Percentiles rank a stretch among this genome's conserved stretches.
Conservation (phyloP, 1,139 yeast genomes). For the Geotrichum restrictum region DNA sequence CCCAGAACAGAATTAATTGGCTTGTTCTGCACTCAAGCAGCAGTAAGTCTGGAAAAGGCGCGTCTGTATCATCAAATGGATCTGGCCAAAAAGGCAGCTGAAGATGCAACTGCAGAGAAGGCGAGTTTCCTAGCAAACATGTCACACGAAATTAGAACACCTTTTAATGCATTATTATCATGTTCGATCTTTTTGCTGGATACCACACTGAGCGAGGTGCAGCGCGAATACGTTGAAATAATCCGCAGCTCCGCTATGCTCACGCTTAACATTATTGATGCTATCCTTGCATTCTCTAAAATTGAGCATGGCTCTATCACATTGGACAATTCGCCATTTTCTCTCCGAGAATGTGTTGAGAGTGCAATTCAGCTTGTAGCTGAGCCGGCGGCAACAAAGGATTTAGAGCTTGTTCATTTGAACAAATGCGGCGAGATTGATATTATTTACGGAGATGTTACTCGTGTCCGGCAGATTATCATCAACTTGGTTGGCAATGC, state of each 20-base stretch:
- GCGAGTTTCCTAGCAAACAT: constrained; percentile 56
- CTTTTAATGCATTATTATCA: constrained; percentile 53
- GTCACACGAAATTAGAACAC: constrained; percentile 57
- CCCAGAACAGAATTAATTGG: constrained; percentile 45
- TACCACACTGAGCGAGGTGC: constrained; percentile 47
- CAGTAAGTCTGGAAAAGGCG: constrained; percentile 52
- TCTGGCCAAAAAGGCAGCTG: constrained; percentile 53
- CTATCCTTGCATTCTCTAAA: constrained; percentile 54
- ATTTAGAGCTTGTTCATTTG: constrained; percentile 48
- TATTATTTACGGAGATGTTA: constrained; percentile 49
- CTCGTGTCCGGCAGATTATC: constrained; percentile 52
- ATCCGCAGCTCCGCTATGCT: constrained; percentile 52
- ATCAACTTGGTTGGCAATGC: constrained; percentile 58
- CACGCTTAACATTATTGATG: constrained; percentile 54
- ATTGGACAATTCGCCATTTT: constrained; percentile 49
- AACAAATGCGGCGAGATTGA: constrained; percentile 46
- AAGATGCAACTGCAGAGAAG: constrained; percentile 57
- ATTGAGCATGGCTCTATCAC: constrained; percentile 55
- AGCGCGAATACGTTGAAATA: constrained; percentile 54
- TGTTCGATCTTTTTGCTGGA: constrained; percentile 54
- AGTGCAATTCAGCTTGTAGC: constrained; percentile 52
- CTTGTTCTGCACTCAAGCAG: constrained; percentile 52
- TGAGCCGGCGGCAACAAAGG: constrained; percentile 49
- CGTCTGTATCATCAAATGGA: constrained; percentile 50
- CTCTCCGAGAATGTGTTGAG: constrained; percentile 50